These are phyloP conservation scores for Clarkia xantiana DNA, from an alignment of 345 rosid species.

Conservation along the genomic window DNA sequence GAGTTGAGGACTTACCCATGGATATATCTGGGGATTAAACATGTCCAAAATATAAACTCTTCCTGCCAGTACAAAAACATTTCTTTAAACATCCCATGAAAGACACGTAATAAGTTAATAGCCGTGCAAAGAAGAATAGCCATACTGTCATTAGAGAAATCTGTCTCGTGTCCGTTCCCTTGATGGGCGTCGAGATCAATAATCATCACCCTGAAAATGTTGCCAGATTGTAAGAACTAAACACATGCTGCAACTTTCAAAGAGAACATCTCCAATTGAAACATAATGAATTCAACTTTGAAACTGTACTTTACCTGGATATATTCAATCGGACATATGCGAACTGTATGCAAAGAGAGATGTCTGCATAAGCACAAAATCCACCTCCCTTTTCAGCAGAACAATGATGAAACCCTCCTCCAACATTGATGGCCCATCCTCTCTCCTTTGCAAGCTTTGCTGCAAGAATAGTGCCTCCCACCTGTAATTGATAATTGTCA, in stretches of 20 bases:
- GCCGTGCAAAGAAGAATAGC: conserved; percentile 3
- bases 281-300: background rate
- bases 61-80: conserved; percentile 27
- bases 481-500: conserved; percentile 22
- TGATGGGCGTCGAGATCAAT: conserved; percentile 98
- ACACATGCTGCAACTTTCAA: background rate
- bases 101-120: conserved; percentile 8
- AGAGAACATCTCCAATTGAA: too few relatives aligned
- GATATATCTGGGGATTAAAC: conserved; percentile 83
- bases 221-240: conserved; percentile 2
- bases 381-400: conserved; percentile 71
- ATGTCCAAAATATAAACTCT: conserved; percentile 78
- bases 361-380: conserved; percentile 88
- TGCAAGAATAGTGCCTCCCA: conserved; percentile 85
- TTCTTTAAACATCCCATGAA: conserved; percentile 4
- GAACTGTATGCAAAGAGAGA: conserved; percentile 72
- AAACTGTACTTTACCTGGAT: conserved; percentile 36
- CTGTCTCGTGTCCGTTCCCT: conserved; percentile 95
- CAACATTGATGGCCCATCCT: conserved; percentile 92
- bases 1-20: conserved; percentile 44
- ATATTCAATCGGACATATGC: conserved; percentile 54
- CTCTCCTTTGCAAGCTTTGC: conserved; percentile 76
- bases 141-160: conserved; percentile 69
- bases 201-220: conserved; percentile 65
- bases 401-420: conserved; percentile 99